These are phyloP conservation scores for Hortiboletus flavorubellus DNA, from an alignment of 768 basidiomycete species.

Conservation along the genomic window DNA sequence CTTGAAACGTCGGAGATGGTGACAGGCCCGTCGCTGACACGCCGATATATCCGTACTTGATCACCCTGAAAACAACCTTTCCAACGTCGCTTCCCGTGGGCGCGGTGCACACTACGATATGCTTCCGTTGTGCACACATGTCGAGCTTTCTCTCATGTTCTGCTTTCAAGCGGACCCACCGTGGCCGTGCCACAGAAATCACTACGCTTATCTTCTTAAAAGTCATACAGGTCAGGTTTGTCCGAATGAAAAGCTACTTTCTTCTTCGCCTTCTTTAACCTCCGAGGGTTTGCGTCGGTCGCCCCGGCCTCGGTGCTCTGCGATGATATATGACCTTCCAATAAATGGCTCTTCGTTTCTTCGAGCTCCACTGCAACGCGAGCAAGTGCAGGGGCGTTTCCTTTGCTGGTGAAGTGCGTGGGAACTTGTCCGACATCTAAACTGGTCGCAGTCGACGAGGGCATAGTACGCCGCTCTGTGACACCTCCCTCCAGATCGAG, in stretches of 20 bases:
- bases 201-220: constrained; percentile 38
- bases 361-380: constrained; percentile 47
- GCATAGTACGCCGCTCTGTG: constrained; percentile 65
- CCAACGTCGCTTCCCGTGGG: background rate
- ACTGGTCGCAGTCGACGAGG: constrained; percentile 31
- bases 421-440: constrained; percentile 18
- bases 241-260: constrained; percentile 68
- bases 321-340: constrained; percentile 8
- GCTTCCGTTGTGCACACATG: background rate
- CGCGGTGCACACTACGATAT: background rate
- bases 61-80: background rate
- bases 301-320: constrained; percentile 7
- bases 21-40: constrained; percentile 8
- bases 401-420: constrained; percentile 14
- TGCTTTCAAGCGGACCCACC: background rate
- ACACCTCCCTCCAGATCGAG: constrained; percentile 85
- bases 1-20: constrained; percentile 18
- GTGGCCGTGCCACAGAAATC: background rate
- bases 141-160: background rate
- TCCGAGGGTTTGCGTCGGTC: constrained; percentile 9
- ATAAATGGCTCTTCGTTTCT: constrained; percentile 6
- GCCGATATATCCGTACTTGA: constrained; percentile 5
- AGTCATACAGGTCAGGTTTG: constrained; percentile 70
- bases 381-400: constrained; percentile 27
- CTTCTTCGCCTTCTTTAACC: constrained; percentile 54